Evolutionary conservation across 352 stramenopile species (phyloP).

Genomic region (Phytophthora fragariaefolia): DNA sequence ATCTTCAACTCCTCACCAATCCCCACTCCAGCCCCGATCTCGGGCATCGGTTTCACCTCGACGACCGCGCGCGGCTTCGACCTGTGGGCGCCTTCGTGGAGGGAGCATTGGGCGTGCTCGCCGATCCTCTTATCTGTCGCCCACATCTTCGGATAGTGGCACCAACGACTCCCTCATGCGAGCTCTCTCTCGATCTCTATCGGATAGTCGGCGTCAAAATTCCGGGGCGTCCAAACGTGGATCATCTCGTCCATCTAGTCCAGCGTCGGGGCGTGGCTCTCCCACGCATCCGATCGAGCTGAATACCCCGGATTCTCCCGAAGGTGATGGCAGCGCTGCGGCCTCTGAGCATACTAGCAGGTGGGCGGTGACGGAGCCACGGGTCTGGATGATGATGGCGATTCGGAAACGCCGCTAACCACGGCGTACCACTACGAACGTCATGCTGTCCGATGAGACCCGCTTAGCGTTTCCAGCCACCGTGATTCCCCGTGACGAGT

Average conservation of each 20-base stretch:
- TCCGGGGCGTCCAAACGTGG: not conserved
- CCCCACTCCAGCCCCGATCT: no score
- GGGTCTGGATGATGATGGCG: no score
- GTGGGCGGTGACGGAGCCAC: no score
- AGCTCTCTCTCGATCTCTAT: not conserved
- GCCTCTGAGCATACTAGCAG: no score
- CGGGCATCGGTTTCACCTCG: no score
- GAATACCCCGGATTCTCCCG: no score
- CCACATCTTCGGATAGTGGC: not conserved
- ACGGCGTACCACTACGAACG: no score
- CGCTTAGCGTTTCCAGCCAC: not conserved
- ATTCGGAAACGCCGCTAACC: no score
- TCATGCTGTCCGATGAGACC: no score
- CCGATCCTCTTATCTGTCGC: not conserved
- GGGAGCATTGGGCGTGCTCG: not conserved
- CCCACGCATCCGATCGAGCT: not conserved
- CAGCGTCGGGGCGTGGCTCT: not conserved
- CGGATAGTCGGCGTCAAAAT: not conserved
- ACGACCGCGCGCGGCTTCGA: not conserved
- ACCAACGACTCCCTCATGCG: not conserved
- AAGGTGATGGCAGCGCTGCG: no score
- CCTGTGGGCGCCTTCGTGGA: not conserved
- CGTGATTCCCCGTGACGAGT: not conserved
- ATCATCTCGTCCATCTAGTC: not conserved
- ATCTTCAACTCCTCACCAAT: no score